phyloP scores from a whole-genome alignment of 306 rosid genomes.

The Benincasa hispida region DNA sequence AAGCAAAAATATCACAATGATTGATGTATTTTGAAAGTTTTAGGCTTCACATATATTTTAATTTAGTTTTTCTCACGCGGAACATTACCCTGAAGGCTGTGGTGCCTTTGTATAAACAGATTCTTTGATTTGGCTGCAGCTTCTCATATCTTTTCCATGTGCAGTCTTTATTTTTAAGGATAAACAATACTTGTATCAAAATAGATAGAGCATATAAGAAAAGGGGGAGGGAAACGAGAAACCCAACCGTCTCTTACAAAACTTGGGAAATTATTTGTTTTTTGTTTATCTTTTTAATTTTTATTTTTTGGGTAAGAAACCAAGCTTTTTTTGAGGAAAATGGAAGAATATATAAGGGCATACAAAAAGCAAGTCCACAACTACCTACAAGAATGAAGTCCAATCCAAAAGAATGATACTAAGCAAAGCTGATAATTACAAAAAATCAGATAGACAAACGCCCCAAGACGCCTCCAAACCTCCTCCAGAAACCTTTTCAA shows the following conservation, averaged over 20 bases:
- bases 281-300: too few relatives aligned
- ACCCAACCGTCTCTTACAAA: neutral
- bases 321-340: too few relatives aligned
- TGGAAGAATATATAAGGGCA: too few relatives aligned
- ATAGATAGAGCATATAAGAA: neutral
- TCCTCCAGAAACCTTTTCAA: too few relatives aligned
- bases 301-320: too few relatives aligned
- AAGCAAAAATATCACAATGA: neutral
- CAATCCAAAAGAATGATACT: too few relatives aligned
- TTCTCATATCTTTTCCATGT: neutral
- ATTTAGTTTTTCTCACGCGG: neutral
- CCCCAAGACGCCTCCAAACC: too few relatives aligned
- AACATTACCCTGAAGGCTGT: slow-evolving; percentile 1
- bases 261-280: neutral
- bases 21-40: neutral
- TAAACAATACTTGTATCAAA: neutral
- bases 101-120: neutral
- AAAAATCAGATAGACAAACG: too few relatives aligned
- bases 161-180: neutral
- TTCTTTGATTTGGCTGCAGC: neutral
- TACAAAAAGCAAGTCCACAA: too few relatives aligned
- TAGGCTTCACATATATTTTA: neutral
- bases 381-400: too few relatives aligned
- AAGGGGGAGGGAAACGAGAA: neutral
- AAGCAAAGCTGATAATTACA: too few relatives aligned